phyloP scores from a whole-genome alignment of 73 alveolate species.

The Paramecium tetraurelia region DNA sequence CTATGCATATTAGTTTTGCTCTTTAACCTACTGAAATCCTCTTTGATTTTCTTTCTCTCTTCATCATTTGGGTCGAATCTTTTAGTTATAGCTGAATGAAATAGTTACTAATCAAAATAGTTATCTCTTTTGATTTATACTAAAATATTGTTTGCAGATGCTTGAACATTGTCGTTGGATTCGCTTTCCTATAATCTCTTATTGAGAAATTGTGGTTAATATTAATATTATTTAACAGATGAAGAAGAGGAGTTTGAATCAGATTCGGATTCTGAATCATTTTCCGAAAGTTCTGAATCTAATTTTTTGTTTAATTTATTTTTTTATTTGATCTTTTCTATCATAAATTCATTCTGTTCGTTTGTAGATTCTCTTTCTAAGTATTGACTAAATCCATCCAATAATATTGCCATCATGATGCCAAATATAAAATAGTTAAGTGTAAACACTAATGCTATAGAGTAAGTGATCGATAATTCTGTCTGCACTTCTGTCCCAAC shows the following conservation, averaged over 20 bases:
- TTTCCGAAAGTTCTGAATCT: not conserved
- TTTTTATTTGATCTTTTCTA: not conserved
- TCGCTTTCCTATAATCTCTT: not conserved
- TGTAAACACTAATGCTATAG: not conserved
- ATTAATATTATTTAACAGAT: not conserved
- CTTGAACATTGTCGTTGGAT: not conserved
- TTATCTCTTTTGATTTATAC: not conserved
- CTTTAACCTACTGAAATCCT: not conserved
- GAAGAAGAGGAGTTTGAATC: not conserved
- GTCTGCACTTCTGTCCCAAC: not conserved
- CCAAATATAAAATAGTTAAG: not conserved
- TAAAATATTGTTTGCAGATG: not conserved
- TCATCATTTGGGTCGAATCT: not conserved
- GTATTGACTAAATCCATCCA: slow-evolving; percentile 12
- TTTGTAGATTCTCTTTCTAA: slow-evolving; percentile 8
- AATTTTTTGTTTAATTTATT: not conserved
- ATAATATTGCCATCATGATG: not conserved
- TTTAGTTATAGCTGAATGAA: not conserved
- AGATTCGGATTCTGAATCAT: not conserved
- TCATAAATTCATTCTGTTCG: not conserved
- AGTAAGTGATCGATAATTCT: not conserved
- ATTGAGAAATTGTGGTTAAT: not conserved
- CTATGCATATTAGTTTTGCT: not conserved
- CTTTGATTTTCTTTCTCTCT: not conserved
- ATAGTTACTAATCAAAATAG: not conserved